Conservation (phyloP, 2,329 filamentous ascomycete species). For the Geoglossum cookeanum region DNA sequence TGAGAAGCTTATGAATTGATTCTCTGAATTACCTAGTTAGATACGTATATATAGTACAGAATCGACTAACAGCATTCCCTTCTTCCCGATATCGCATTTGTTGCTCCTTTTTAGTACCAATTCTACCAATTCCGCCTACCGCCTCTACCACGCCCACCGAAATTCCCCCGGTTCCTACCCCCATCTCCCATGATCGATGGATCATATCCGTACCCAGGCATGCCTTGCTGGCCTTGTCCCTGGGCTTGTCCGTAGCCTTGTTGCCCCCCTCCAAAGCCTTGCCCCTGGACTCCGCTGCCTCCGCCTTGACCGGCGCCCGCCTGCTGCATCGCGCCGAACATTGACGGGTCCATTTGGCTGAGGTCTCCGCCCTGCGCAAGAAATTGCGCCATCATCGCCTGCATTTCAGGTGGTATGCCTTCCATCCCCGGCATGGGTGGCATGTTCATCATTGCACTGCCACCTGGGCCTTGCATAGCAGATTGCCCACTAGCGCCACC, state of each 20-base stretch:
- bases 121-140: conserved; percentile 4
- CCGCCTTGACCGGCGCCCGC: conserved; percentile 27
- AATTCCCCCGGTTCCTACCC: conserved; percentile 15
- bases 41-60: too few relatives aligned
- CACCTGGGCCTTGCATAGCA: conserved; percentile 14
- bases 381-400: conserved; percentile 36
- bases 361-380: conserved; percentile 34
- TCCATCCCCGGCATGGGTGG: conserved; percentile 25
- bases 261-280: conserved; percentile 8
- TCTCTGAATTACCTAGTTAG: too few relatives aligned
- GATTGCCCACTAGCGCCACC: conserved; percentile 10
- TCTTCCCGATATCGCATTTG: too few relatives aligned
- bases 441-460: conserved; percentile 16
- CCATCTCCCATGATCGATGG: conserved; percentile 10
- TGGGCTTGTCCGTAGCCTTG: conserved; percentile 18
- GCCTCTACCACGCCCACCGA: conserved; percentile 11
- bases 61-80: too few relatives aligned
- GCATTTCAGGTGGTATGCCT: conserved; percentile 34
- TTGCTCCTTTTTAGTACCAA: neutral
- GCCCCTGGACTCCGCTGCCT: conserved; percentile 20
- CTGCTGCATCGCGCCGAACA: conserved; percentile 32
- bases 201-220: conserved; percentile 16
- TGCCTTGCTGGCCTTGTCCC: conserved; percentile 10
- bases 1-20: too few relatives aligned
- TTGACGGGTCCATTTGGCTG: conserved; percentile 31